Evolutionary conservation across 441 rosid species (phyloP), one percentile per base, ranked within the genome.

Genomic region (Biscutella auriculata): DNA sequence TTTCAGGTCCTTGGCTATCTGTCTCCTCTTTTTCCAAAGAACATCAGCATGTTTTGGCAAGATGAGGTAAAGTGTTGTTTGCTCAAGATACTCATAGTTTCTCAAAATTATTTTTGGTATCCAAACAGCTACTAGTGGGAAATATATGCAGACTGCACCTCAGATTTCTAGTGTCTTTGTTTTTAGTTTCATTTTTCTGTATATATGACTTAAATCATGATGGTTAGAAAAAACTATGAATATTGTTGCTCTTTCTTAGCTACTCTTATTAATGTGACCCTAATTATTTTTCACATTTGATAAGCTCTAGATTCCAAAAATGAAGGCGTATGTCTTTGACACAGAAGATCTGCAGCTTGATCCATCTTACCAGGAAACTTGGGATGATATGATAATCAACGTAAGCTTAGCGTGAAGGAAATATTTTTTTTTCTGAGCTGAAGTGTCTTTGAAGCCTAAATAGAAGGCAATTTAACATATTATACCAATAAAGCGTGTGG

Each of bases 271-370:
- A 49, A 40, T 30, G 59, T 71, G 58, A 67, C 73, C 75, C 82
- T 85, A 74, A 85, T 75, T 78, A 83, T 48, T 64, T 73, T 37
- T 81, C 64, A 68, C 73, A 66, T 76, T 75, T 80, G 85, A 79
- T 78, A 93, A 93, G 99, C 85, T 84, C 93, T 93, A 93, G 99
- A 87, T 93, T 81, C 97, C 95, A 73, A 93, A 93, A 79, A 89
- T 93, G 97, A 93, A 93, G 99, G 95, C 97, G 11, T 93, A 93
- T 89, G 74, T 93, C 76, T 77, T 80, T 48, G 99, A 93, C 76
- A 83, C 99, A n/a, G 99, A 89, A 73, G 99, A 93, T 75, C 78
- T 89, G 53, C 83, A 83, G 87, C 83, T 77, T 70, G 97, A 93
- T 79, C 88, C 95, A 63, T 77, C 81, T 45, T 87, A 83, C 73